Evolutionary conservation across 768 basidiomycete genomes (phyloP).

Genomic region (Boletus patriciae): DNA sequence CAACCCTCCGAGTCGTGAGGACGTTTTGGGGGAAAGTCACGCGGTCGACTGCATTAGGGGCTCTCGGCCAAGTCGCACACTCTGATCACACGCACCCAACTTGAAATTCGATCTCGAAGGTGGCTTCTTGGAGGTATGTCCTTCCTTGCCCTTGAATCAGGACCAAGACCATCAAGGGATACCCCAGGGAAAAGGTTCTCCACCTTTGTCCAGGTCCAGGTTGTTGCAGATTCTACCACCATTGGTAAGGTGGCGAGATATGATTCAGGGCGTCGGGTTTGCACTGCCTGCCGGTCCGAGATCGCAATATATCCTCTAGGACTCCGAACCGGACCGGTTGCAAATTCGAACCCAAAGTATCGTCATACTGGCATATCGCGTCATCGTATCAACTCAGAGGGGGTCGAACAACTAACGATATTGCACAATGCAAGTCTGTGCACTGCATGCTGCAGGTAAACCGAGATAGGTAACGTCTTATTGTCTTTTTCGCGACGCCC

Average conservation of each 20-base stretch:
- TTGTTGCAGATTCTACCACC: no score
- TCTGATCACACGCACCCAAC: not conserved
- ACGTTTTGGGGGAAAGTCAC: not conserved
- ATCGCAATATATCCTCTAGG: not conserved
- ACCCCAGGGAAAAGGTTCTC: no score
- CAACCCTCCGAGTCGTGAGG: not conserved
- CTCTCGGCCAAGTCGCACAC: not conserved
- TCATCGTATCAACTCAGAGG: not conserved
- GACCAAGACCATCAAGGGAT: not conserved
- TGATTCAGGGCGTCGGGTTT: not conserved
- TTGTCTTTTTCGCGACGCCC: constrained; percentile 6
- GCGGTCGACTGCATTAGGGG: not conserved
- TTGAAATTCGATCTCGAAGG: no score
- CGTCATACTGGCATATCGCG: not conserved
- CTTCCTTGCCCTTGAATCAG: not conserved
- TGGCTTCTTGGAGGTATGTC: not conserved
- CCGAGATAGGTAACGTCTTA: constrained; percentile 3
- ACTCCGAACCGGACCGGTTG: not conserved
- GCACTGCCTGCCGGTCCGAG: constrained; percentile 2
- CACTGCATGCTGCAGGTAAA: not conserved
- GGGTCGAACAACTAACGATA: not conserved
- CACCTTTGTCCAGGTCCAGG: no score
- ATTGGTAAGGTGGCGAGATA: no score
- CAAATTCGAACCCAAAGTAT: not conserved
- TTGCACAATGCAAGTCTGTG: not conserved